Percentiles rank a stretch among this genome's conserved stretches.
These are phyloP conservation scores for Zoysia japonica DNA, from an alignment of 176 grass and related monocot species.

Conservation along the genomic window DNA sequence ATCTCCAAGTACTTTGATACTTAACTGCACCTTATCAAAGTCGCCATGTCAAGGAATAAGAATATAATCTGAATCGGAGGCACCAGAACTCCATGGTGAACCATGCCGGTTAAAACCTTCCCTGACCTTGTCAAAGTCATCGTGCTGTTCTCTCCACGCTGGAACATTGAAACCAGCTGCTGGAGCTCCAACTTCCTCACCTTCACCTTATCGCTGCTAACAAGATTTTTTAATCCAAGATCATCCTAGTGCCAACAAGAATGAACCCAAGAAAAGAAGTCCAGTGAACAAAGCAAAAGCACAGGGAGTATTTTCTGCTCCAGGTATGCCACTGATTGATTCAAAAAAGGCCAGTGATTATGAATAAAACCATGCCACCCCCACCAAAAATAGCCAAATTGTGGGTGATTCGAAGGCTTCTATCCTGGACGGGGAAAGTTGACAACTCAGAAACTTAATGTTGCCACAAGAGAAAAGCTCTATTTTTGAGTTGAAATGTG, in stretches of 20 bases:
- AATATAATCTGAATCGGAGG: constrained; percentile 57
- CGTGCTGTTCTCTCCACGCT: constrained; percentile 87
- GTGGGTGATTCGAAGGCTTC: constrained; percentile 84
- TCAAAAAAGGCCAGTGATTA: constrained; percentile 90
- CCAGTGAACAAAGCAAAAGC: constrained; percentile 78
- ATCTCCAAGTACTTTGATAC: not conserved
- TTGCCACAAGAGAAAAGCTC: not conserved
- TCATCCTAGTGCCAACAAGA: constrained; percentile 70
- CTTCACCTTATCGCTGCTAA: constrained; percentile 75
- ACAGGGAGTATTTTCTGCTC: constrained; percentile 76
- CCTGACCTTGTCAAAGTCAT: constrained; percentile 58
- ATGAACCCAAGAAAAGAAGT: constrained; percentile 64
- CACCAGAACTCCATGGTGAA: constrained; percentile 20
- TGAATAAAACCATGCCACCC: constrained; percentile 72
- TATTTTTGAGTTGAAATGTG: constrained; percentile 2
- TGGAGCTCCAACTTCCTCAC: constrained; percentile 91
- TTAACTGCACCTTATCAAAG: not conserved
- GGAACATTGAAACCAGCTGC: constrained; percentile 81
- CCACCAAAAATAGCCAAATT: constrained; percentile 92
- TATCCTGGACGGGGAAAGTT: constrained; percentile 50
- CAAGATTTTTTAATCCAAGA: constrained; percentile 77
- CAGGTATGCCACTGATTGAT: constrained; percentile 94
- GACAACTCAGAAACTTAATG: not conserved
- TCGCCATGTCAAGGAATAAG: constrained; percentile 46
- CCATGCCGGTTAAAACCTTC: constrained; percentile 54